Base-by-base conservation (phyloP, 1,139 yeast genomes). In the Debaryomyces psychrophilus region DNA sequence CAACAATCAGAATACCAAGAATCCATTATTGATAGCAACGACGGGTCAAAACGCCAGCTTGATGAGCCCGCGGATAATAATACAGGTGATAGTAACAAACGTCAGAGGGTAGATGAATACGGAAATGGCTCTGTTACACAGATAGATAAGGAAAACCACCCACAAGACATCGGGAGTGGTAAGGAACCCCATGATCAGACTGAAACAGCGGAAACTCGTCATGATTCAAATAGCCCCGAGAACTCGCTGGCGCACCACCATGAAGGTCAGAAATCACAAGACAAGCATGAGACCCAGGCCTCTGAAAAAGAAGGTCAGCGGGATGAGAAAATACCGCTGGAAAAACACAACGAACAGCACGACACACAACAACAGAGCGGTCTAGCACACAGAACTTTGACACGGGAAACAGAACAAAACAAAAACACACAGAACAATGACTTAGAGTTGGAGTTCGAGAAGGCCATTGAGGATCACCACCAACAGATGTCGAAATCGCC, bases 371-470 rank as follows among this genome's bases (percentile, higher is more conserved):
- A 20, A 5, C 25, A 36, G 27, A 39, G 39, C 17, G 41, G 23
- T 25, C 15, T 8, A 26, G 14, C 41, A 37, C 27, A 28, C 15
- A 20, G 14, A 22, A 33, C 11, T 14, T 18, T 8, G 18, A 15
- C 6, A 3, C 33, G 14, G 14, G 17, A 14, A 29, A 4, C 33
- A 14, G 47, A 15, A 17, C 36, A 36, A 20, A 14, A 26, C 20
- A 41, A 41, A 29, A 31, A 11, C 26, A 42, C 34, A 18, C 33
- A 15, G 34, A 48, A 35, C 6, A 18, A 38, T 8, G 54, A 47
- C 15, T 57, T 42, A 46, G 52, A 52, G n/a, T 26, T 50, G 11
- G 52, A 52, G 29, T 51, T 52, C 20, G 54, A 50, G 33, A 51
- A 48, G 31, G 56, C 56, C 31, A 48, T 50, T 12, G 52, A 50